Evolutionary conservation across 768 basidiomycete species (phyloP).

Genomic region (Mycena metata): DNA sequence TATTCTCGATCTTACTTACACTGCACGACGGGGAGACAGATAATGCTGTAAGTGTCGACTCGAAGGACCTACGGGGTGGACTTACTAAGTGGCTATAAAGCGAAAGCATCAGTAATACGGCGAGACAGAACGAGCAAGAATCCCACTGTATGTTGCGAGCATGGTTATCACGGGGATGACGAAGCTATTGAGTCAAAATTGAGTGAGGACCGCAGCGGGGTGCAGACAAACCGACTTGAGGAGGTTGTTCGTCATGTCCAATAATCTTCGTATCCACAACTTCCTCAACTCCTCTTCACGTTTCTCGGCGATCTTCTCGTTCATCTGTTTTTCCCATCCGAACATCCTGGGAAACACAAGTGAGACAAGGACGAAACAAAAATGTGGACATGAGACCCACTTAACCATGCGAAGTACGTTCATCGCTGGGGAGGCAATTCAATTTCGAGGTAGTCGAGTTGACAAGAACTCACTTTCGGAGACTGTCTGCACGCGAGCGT

Average conservation of each 20-base stretch:
- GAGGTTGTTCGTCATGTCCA: conserved; percentile 60
- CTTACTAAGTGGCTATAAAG: conserved; percentile 32
- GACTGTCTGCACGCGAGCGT: conserved; percentile 71
- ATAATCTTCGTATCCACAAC: conserved; percentile 65
- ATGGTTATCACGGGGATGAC: conserved; percentile 74
- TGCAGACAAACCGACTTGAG: conserved; percentile 54
- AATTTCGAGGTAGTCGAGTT: conserved; percentile 7
- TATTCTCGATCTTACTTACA: conserved; percentile 8
- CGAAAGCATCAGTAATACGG: background rate
- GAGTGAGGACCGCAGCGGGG: background rate
- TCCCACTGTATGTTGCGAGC: conserved; percentile 68
- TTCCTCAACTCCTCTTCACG: conserved; percentile 70
- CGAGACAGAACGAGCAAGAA: background rate
- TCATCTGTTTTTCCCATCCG: conserved; percentile 73
- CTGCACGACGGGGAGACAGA: conserved; percentile 19
- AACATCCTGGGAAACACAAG: conserved; percentile 55
- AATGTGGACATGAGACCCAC: conserved; percentile 25
- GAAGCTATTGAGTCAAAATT: conserved; percentile 52
- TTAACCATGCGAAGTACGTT: conserved; percentile 78
- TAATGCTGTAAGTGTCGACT: background rate
- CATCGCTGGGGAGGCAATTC: conserved; percentile 55
- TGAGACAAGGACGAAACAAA: background rate
- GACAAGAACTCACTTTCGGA: conserved; percentile 64
- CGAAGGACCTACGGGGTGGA: background rate
- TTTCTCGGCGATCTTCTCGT: conserved; percentile 64